Evolutionary conservation across 352 stramenopile species (phyloP).

Genomic region (Globisporangium heterothallicum): DNA sequence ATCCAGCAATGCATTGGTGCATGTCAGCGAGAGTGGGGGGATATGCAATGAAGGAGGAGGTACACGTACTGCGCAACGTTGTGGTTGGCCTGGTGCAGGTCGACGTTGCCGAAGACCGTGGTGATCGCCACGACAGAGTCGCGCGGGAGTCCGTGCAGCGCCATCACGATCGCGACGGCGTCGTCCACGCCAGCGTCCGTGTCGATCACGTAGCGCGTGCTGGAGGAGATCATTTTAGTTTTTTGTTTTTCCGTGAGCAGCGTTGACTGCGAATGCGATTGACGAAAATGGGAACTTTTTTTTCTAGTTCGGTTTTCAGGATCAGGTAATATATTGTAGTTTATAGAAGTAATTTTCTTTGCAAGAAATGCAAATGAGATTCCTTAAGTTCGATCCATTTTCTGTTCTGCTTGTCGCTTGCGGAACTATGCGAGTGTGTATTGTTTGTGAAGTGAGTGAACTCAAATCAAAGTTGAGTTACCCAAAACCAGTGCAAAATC

Average conservation of each 20-base stretch:
- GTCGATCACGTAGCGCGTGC: constrained; percentile 60
- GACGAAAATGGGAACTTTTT: not conserved
- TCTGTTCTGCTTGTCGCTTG: too few relatives aligned
- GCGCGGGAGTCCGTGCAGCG: constrained; percentile 51
- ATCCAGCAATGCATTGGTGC: not conserved
- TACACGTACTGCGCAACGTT: constrained; percentile 77
- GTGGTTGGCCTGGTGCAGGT: constrained; percentile 76
- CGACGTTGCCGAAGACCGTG: constrained; percentile 82
- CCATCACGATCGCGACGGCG: constrained; percentile 66
- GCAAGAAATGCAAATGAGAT: too few relatives aligned
- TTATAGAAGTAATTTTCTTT: too few relatives aligned
- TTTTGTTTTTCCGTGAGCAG: not conserved
- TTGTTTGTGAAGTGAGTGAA: too few relatives aligned
- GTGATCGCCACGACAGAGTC: constrained; percentile 62
- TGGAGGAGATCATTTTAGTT: not conserved
- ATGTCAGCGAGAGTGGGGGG: not conserved
- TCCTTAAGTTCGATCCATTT: too few relatives aligned
- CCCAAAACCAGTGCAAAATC: too few relatives aligned
- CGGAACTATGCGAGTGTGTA: too few relatives aligned
- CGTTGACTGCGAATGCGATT: too few relatives aligned
- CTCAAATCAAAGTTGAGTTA: too few relatives aligned
- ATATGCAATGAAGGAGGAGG: too few relatives aligned
- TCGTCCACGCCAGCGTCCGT: constrained; percentile 81
- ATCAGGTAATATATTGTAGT: too few relatives aligned
- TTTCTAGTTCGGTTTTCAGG: too few relatives aligned